Base-by-base conservation (phyloP, 2,329 filamentous ascomycete species). In the Knoxdaviesia capensis region DNA sequence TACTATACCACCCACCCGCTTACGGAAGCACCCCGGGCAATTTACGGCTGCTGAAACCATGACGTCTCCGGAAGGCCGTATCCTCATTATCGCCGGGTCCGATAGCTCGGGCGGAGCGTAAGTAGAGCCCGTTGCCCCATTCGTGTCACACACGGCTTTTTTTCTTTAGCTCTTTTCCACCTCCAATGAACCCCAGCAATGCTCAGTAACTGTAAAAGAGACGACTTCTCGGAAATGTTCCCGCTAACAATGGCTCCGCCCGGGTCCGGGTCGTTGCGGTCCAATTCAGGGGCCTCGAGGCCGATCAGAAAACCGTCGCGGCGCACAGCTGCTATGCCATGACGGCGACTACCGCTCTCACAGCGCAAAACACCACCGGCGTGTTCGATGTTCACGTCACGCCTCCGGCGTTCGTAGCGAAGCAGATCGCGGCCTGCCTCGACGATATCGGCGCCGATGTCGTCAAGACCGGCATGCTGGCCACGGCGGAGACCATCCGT, bases 301-400 rank as follows among this genome's bases (percentile, higher is more conserved):
- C 88, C 35, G 88, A 96, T 56, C 87, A 96, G 55, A 93, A 94
- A 57, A 86, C 93, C 46, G 80, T 94, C 46, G 81, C 86, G 38
- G 84, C 83, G 11, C 86, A 96, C 70, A 78, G 80, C 45, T 90
- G 83, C 62, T 96, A 96, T 66, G 86, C 85, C 45, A 92, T 94
- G 77, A 94, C 88, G 41, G 85, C 87, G 28, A 94, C 88, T 7
- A 92, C 88, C 9, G 88, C 88, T 20, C 64, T 98, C 54, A 98
- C 90, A n/a, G 87, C 85, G 10, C 90, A 96, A 55, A 94, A 96
- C 59, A 98, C 90, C 0, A 68, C 72, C 42, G 85, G 85, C 5
- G 86, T 96, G 9, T 67, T 75, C 47, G 84, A 71, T 48, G 84
- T 96, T 41, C 84, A 94, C 53, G 63, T 80, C 43, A 73, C 82